Evolutionary conservation across 139 green algal species (phyloP), one percentile per base, ranked within the genome.

Genomic region (Astrephomene gubernaculifera): DNA sequence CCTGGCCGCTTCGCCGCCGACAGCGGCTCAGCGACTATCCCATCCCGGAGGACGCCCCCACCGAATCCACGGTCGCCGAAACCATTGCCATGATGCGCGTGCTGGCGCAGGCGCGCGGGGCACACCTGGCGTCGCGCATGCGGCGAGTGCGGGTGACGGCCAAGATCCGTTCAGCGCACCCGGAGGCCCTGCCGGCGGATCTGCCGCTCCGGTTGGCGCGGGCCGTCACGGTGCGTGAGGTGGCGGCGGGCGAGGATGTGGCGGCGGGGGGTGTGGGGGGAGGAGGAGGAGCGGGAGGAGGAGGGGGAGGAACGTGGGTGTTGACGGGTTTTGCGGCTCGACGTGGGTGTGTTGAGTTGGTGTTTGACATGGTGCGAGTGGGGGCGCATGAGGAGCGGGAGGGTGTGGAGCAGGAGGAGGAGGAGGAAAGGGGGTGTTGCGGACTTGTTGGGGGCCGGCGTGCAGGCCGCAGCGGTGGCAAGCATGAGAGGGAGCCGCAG

Each of bases 141-240:
- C 78, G 78, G 22, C 78, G 78, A 10, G 78, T 84, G 43, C 78
- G 78, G 17, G 43, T 84, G 0, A 84, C 78, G 4, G 78, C 78
- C 78, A 84, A 84, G 78, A 84, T 84, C 63, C 63, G 64, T n/a
- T 84, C 78, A 1, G 43, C 78, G 9, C 78, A 84, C 78, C 78
- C 78, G 22, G 78, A 84, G n/a, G 2, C 63, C 4, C 78, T 84
- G 43, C 78, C 78, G 4, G 1, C 5, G 0, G 63, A 84, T 36
- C 60, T 84, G 78, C 78, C 78, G 4, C 49, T 63, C 4, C n/a
- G 19, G 24, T 29, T 84, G 2, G 31, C 57, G n/a, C 44, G 61
- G 29, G 54, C 61, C 8, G 60, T n/a, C n/a, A n/a, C 29, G 75
- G 12, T 44, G 52, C 10, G 4, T 14, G 38, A 2, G 38, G 57